Conservation (phyloP, 1,284 basidiomycete species). For the Takashimella koratensis region DNA sequence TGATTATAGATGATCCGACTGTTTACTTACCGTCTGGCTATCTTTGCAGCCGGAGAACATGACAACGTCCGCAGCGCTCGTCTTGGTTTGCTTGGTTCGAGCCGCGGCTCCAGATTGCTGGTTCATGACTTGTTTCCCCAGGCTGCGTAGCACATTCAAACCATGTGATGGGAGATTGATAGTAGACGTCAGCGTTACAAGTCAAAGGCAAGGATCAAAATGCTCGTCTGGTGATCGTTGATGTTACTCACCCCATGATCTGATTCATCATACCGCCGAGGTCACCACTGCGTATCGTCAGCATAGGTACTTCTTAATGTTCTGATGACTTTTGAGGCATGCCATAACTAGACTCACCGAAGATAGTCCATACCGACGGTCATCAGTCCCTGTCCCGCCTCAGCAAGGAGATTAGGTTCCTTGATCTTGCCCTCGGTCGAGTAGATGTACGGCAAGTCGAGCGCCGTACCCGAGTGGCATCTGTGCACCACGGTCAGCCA, state of each 20-base stretch:
- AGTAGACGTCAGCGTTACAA: no score
- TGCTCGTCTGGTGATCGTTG: no score
- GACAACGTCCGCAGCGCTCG: conserved; percentile 67
- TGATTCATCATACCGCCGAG: conserved; percentile 63
- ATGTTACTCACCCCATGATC: conserved; percentile 43
- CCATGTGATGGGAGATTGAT: no score
- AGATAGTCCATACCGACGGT: conserved; percentile 39
- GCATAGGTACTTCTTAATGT: no score
- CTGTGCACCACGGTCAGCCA: conserved; percentile 1
- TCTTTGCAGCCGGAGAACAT: conserved; percentile 86
- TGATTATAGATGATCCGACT: no score
- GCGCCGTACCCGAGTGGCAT: conserved; percentile 52
- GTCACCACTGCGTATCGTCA: conserved; percentile 67
- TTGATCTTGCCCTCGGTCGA: conserved; percentile 90
- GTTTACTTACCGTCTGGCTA: conserved; percentile 70
- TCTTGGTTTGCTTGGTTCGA: conserved; percentile 61
- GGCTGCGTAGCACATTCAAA: not conserved
- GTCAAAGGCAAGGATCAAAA: no score
- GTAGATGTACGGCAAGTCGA: conserved; percentile 59
- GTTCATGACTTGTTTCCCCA: conserved; percentile 17
- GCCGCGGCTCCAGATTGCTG: conserved; percentile 9
- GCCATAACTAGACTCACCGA: conserved; percentile 8
- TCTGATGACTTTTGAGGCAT: no score
- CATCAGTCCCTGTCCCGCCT: conserved; percentile 70
- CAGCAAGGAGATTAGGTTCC: conserved; percentile 76